Evolutionary conservation across 257 asterid species (phyloP), one percentile per base, ranked within the genome.

Genomic region (Verbena officinalis): DNA sequence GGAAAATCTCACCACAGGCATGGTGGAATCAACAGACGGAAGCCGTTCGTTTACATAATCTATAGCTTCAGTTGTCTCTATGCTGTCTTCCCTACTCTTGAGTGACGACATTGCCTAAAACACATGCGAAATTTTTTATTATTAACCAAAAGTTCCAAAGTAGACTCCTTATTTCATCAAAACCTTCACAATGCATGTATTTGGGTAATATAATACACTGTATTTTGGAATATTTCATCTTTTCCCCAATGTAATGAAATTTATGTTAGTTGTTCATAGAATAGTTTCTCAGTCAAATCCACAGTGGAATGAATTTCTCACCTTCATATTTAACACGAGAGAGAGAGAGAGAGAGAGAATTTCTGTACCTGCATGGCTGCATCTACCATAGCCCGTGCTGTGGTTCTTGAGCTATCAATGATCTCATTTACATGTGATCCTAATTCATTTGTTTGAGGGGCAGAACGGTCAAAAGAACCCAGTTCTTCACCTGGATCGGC

Each of bases 371-470:
- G 91, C 75, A 90, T 38, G 21, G 97, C 99, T 42, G 89, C 87
- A 78, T 86, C 87, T 21, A 93, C 96, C 95, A 90, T 90, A 31
- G 79, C 69, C 40, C 80, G 79, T 55, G 99, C 95, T 78, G 88
- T 88, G 54, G 78, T 59, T 71, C 73, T 85, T 24, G 99, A 93
- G 63, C 87, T 75, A 75, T 84, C 92, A 40, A 84, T 76, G 62
- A 87, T 88, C 70, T 93, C 99, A 21, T 73, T 81, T 59, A 73
- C 84, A 54, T 79, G 87, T 31, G 83, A 74, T 42, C 84, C 88
- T 20, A 81, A 61, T 55, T 88, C 96, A 2, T 67, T 65, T 50
- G 69, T 65, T 67, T 83, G 86, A 76, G 62, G 57, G 15, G 75
- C 67, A 59, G 84, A 50, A 68, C 51, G 78, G 55, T 84, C 87